Base-by-base conservation (phyloP, 805 yeast species). In the Candida fluviatilis region DNA sequence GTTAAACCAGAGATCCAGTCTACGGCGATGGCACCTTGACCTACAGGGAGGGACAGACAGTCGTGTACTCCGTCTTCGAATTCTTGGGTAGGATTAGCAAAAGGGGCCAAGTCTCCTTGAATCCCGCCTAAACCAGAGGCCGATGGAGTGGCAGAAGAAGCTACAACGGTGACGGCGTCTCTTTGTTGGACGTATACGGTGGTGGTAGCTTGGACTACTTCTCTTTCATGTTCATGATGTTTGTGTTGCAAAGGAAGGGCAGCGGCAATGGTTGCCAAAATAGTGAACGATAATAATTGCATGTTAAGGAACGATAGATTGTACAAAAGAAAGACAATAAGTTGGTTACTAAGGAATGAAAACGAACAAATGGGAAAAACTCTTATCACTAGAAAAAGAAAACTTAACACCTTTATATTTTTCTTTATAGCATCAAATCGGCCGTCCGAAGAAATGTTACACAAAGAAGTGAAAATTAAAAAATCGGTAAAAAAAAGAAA, bases 21-120 rank as follows among this genome's bases (percentile, higher is more conserved):
- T 33, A 86, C 67, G 21, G 86, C 63, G 54, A 88, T 69, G 43
- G 88, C 95, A 73, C 95, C 95, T 55, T 84, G 75, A 45, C 93
- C 95, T 36, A 77, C 57, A 58, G 91, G 95, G 76, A 88, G 83
- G 39, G 68, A 60, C 42, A 72, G 60, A 72, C 96, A 88, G 43
- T 71, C 62, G 54, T 78, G 56, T 29, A 64, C 70, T 58, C 95
- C 95, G 57, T 88, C 95, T 55, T 69, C 64, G 65, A 93, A 91
- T 36, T 66, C 64, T 31, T 60, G 66, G 40, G 72, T 47, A 53
- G 96, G 93, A 51, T 60, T 69, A 8, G 66, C 50, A 67, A 68
- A 85, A 43, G 73, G 62, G 27, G 66, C 39, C 46, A 86, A 73
- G 59, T 78, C 87, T 51, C 93, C 93, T 17, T 55, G 47, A 38